phyloP scores from a whole-genome alignment of 306 rosid species.

The Alnus rubra region DNA sequence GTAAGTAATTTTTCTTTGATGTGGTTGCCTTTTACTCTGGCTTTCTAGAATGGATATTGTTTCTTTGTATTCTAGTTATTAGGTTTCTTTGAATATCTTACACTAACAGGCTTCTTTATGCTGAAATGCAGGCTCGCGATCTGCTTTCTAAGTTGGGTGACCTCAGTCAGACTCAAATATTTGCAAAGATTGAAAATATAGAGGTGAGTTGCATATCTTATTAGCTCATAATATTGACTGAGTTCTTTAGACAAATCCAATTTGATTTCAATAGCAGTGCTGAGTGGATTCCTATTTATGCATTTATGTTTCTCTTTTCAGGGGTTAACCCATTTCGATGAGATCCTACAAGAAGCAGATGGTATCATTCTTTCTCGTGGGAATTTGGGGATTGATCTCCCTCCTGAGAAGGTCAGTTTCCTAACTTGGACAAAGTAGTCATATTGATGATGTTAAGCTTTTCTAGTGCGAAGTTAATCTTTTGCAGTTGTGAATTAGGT shows the following conservation, averaged over 20 bases:
- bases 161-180: slow-evolving; percentile 82
- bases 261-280: slow-evolving; percentile 21
- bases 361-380: slow-evolving; percentile 96
- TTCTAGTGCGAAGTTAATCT: neutral
- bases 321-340: slow-evolving; percentile 95
- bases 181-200: slow-evolving; percentile 84
- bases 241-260: neutral
- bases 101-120: neutral
- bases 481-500: slow-evolving; percentile 4
- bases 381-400: slow-evolving; percentile 92
- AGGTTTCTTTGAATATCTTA: neutral
- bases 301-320: slow-evolving; percentile 29
- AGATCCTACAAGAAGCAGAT: slow-evolving; percentile 92
- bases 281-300: slow-evolving; percentile 3
- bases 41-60: neutral
- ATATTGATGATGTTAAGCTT: neutral
- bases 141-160: slow-evolving; percentile 76
- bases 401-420: slow-evolving; percentile 85
- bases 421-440: neutral
- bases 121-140: slow-evolving; percentile 68
- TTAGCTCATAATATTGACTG: neutral
- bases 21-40: neutral
- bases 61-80: neutral
- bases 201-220: slow-evolving; percentile 56
- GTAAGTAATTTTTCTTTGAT: slow-evolving; percentile 39